Evolutionary conservation across 345 rosid species (phyloP).

Genomic region (Cardiospermum halicacabum): DNA sequence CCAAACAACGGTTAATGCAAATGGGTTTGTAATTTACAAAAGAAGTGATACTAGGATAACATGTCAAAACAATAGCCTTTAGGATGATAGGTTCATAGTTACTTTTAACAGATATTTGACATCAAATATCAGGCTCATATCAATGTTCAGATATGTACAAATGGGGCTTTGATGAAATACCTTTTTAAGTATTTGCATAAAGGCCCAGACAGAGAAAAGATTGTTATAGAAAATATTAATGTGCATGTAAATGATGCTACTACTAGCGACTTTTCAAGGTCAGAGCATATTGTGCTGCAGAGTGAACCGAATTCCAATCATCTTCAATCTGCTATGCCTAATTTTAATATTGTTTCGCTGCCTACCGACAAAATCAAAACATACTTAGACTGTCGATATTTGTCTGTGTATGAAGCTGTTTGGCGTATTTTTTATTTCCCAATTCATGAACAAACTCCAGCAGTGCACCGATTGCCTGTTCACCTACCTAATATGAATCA

Average conservation of each 20-base stretch:
- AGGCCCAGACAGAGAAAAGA: not conserved
- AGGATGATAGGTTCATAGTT: constrained; percentile 11
- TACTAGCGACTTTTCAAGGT: not conserved
- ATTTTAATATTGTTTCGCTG: no score
- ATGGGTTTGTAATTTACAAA: not conserved
- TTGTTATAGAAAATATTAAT: not conserved
- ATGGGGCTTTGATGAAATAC: not conserved
- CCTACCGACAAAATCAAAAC: constrained; percentile 7
- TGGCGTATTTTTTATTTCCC: constrained; percentile 18
- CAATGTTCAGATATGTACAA: not conserved
- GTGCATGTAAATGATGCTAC: no score
- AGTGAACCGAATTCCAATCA: no score
- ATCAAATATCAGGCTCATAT: constrained; percentile 5
- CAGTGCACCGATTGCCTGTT: not conserved
- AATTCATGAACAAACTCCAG: not conserved
- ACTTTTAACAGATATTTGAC: not conserved
- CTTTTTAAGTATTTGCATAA: constrained; percentile 5
- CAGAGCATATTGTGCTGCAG: no score
- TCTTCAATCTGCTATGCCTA: no score
- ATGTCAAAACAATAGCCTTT: not conserved
- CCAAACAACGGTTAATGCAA: not conserved
- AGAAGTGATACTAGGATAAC: not conserved
- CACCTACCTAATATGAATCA: not conserved
- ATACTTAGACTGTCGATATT: constrained; percentile 11
- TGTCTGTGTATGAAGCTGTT: not conserved